phyloP scores from a whole-genome alignment of 2,329 filamentous ascomycete species.

The Macrophomina pseudophaseolina region DNA sequence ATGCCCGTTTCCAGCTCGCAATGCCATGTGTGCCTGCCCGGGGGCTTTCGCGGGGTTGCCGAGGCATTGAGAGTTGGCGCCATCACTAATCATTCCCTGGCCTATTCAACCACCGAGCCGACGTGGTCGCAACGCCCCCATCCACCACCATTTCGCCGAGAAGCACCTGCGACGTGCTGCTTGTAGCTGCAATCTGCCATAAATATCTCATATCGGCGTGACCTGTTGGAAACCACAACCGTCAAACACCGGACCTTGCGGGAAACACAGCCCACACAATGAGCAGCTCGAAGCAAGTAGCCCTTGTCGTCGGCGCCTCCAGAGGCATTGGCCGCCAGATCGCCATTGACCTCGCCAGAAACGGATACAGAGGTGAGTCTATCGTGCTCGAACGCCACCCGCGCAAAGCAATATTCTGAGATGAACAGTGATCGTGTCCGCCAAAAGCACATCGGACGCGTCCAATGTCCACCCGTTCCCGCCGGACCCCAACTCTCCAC shows the following conservation, averaged over 20 bases:
- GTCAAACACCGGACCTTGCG: not conserved
- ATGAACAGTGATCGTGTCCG: conserved; percentile 72
- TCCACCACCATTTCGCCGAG: too few species aligned
- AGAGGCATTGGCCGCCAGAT: conserved; percentile 82
- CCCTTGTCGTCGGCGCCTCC: conserved; percentile 75
- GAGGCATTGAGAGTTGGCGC: not conserved
- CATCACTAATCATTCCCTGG: conserved; percentile 14
- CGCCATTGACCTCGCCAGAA: conserved; percentile 74
- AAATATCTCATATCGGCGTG: too few species aligned
- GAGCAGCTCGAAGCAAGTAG: conserved; percentile 52
- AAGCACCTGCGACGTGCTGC: too few species aligned
- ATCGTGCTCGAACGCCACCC: not conserved
- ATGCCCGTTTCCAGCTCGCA: not conserved
- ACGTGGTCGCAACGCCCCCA: too few species aligned
- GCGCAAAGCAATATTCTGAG: not conserved
- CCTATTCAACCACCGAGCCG: not conserved
- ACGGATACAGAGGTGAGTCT: conserved; percentile 70
- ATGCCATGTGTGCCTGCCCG: not conserved
- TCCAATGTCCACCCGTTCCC: conserved; percentile 64
- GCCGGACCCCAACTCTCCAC: conserved; percentile 74
- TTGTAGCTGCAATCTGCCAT: too few species aligned
- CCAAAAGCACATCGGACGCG: conserved; percentile 74
- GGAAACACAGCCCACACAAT: not conserved
- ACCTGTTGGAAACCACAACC: not conserved
- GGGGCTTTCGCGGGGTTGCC: not conserved